Evolutionary conservation across 768 basidiomycete species (phyloP), one percentile per base, ranked within the genome.

Genomic region (Amanita subjunquillea): DNA sequence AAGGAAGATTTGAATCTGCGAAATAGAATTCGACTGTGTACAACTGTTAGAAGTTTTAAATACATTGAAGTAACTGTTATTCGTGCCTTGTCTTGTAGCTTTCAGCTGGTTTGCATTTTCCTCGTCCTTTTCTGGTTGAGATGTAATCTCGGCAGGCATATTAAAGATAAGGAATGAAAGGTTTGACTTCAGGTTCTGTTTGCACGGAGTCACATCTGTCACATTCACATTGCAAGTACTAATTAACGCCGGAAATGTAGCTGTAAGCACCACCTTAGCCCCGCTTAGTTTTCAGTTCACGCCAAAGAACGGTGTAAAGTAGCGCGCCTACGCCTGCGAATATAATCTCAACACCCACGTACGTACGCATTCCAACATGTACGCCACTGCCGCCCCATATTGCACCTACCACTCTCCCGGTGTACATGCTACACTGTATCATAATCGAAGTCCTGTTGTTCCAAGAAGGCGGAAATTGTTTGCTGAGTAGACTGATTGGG

Each of bases 1-100:
- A 92, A 1, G 94, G 94, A 50, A 98, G 78, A 68, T 97, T 96
- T n/a, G 91, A 79, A 67, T 95, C 92, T 48, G 88, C 88, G 69
- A 98, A 93, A 73, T 97, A 96, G 68, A 96, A 97, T 64, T 93
- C 89, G 61, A 95, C 94, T 96, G 51, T 27, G 7, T n/a, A 23
- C 7, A 3, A 17, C 15, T 5, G 36, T 39, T 17, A 51, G 32
- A 32, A 6, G 17, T 15, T 12, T 1, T n/a, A 12, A 30, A 27
- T 15, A 15, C 32, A 23, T 6, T 36, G 5, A 45, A 40, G n/a
- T 2, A 20, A n/a, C 15, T 25, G 23, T 45, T 13, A 46, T 7
- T 22, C 36, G 41, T 55, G 79, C 85, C 71, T 62, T 87, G 83
- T 58, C 72, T 73, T 51, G 72, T 71, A 1, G 79, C 80, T 50